Conservation (phyloP, 2,329 filamentous ascomycete species). For the Saccharata proteae region DNA sequence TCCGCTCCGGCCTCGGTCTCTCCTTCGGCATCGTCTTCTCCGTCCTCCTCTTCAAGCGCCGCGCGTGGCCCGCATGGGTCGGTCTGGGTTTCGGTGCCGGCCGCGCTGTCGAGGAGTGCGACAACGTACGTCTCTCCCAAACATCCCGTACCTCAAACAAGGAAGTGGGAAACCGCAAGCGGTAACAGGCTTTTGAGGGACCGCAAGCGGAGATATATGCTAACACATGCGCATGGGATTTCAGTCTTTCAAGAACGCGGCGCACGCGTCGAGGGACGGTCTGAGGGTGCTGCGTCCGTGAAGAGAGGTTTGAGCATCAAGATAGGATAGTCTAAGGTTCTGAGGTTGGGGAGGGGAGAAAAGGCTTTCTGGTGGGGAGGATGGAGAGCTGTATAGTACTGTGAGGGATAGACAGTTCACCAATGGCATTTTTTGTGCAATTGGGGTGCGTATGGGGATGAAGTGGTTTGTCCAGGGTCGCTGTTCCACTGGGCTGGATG, state of each 20-base stretch:
- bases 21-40: conserved; percentile 98
- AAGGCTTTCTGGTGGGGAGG: neutral
- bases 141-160: neutral
- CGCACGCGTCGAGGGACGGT: conserved; percentile 35
- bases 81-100: conserved; percentile 92
- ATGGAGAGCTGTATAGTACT: conserved; percentile 7
- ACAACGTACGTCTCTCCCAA: conserved; percentile 51
- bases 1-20: conserved; percentile 91
- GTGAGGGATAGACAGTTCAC: conserved; percentile 6
- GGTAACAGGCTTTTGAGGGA: no score
- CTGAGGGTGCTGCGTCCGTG: conserved; percentile 36
- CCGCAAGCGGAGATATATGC: no score
- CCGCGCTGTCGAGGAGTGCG: conserved; percentile 96
- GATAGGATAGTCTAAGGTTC: neutral
- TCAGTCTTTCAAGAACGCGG: conserved; percentile 41
- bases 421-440: conserved; percentile 8
- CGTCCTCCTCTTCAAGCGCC: conserved; percentile 92
- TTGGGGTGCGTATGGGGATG: no score
- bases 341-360: neutral
- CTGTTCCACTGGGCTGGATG: no score
- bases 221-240: conserved; percentile 6
- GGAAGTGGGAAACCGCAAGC: neutral
- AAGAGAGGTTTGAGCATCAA: conserved; percentile 2
- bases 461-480: no score
- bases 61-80: conserved; percentile 93